A percentile compares a stretch with the other conserved stretches of the same genome.
Evolutionary conservation across 352 stramenopile species (phyloP).

Genomic region (Phytophthora capsici): DNA sequence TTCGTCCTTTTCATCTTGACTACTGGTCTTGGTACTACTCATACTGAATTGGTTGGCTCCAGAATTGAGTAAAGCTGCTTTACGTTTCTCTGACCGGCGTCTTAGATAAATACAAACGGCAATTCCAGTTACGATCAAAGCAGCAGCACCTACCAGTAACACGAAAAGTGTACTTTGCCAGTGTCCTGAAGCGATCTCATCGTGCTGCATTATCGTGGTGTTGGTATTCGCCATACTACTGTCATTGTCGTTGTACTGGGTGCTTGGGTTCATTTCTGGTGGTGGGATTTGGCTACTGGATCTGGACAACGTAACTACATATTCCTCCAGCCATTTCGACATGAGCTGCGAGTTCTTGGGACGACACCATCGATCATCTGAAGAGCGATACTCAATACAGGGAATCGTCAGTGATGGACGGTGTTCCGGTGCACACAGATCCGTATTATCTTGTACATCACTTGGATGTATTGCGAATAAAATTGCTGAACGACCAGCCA

Average conservation of each 20-base stretch:
- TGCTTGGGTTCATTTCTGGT: not conserved
- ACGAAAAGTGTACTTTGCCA: slow-evolving; percentile 41
- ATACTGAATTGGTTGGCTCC: slow-evolving; percentile 6
- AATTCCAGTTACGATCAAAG: slow-evolving; percentile 18
- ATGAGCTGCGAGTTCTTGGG: slow-evolving; percentile 27
- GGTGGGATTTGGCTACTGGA: not conserved
- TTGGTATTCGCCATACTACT: slow-evolving; percentile 25
- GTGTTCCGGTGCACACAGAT: slow-evolving; percentile 11
- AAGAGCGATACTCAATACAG: slow-evolving; percentile 34
- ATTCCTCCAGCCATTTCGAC: slow-evolving; percentile 35
- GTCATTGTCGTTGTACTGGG: slow-evolving; percentile 5
- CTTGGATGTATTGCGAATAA: slow-evolving; percentile 28
- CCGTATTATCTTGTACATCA: not conserved
- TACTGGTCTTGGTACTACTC: not conserved
- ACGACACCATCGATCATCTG: slow-evolving; percentile 43
- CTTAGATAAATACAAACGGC: slow-evolving; percentile 32
- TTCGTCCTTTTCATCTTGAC: not conserved
- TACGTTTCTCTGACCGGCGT: slow-evolving; percentile 12
- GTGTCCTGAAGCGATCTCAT: slow-evolving; percentile 15
- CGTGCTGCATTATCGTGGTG: slow-evolving; percentile 1
- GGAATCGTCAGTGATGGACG: slow-evolving; percentile 23
- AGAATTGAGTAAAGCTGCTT: slow-evolving; percentile 7
- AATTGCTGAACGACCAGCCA: slow-evolving; percentile 14
- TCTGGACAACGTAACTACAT: slow-evolving; percentile 8
- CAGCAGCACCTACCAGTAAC: slow-evolving; percentile 32